These are phyloP conservation scores for Ophiostoma sp. DNA, from an alignment of 2,329 filamentous ascomycete species.

Conservation along the genomic window DNA sequence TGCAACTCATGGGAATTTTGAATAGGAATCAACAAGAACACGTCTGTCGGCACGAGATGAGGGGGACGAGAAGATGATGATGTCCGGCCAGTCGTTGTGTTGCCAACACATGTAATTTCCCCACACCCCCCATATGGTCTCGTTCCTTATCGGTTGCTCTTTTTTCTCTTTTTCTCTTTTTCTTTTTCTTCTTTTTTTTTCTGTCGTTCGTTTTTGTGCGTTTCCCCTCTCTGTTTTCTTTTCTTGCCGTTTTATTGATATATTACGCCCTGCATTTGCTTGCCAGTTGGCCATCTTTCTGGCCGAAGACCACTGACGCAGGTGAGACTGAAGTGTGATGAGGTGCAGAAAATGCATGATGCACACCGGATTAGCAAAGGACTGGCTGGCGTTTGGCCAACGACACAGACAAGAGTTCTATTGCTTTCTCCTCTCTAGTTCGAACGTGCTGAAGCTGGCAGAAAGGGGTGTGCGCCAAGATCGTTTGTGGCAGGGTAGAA, in stretches of 20 bases:
- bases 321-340: neutral
- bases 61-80: neutral
- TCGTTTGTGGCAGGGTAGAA: neutral
- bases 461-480: no score
- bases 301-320: neutral
- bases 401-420: neutral
- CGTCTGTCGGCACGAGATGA: neutral
- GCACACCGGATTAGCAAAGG: neutral
- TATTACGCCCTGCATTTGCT: neutral
- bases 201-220: neutral
- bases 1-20: no score
- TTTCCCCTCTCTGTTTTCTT: neutral
- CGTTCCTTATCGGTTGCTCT: neutral
- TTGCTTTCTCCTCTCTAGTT: neutral
- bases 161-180: neutral
- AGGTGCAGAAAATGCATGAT: neutral
- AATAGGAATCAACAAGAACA: neutral
- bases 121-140: neutral
- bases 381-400: neutral
- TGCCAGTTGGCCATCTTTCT: neutral
- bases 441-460: no score
- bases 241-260: neutral
- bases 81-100: constrained; percentile 9
- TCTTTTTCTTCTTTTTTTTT: constrained; percentile 1
- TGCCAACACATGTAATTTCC: constrained; percentile 14